These are phyloP conservation scores for Zancudomyces culisetae DNA, from an alignment of 371 early-diverging fungal genomes.

Conservation along the genomic window DNA sequence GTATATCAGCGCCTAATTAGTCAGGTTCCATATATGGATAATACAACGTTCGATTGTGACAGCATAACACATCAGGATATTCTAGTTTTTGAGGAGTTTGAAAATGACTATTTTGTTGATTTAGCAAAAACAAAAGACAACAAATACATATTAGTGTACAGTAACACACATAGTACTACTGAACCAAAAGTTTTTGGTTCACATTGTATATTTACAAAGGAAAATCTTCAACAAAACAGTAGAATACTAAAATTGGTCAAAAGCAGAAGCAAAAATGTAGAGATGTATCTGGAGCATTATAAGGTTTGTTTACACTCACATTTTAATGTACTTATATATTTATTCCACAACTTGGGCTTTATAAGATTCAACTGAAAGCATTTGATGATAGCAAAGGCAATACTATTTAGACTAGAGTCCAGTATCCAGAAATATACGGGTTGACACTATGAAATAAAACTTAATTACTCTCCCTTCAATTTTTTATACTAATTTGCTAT, in stretches of 20 bases:
- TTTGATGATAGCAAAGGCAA: no score
- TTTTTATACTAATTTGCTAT: no score
- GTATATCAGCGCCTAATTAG: slow-evolving; percentile 14
- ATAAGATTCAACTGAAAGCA: no score
- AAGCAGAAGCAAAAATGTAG: slow-evolving; percentile 34
- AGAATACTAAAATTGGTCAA: slow-evolving; percentile 25
- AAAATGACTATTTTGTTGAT: slow-evolving; percentile 56
- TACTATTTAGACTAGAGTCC: no score
- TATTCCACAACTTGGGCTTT: no score
- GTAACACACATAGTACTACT: slow-evolving; percentile 51
- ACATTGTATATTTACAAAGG: slow-evolving; percentile 18
- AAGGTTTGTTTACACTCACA: no score
- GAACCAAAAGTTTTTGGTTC: slow-evolving; percentile 43
- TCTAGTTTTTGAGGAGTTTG: slow-evolving; percentile 41
- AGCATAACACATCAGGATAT: slow-evolving; percentile 25
- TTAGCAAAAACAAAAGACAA: slow-evolving; percentile 60
- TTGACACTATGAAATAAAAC: no score
- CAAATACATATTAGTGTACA: slow-evolving; percentile 48
- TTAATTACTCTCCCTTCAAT: no score
- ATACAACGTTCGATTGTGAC: slow-evolving; percentile 1
- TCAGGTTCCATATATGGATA: background rate
- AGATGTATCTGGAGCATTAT: slow-evolving; percentile 68
- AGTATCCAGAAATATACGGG: no score
- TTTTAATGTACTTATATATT: no score
- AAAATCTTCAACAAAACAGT: background rate